Percentiles rank a stretch among this genome's conserved stretches.
phyloP scores from a whole-genome alignment of 768 basidiomycete genomes.

The Pisolithus tinctorius region DNA sequence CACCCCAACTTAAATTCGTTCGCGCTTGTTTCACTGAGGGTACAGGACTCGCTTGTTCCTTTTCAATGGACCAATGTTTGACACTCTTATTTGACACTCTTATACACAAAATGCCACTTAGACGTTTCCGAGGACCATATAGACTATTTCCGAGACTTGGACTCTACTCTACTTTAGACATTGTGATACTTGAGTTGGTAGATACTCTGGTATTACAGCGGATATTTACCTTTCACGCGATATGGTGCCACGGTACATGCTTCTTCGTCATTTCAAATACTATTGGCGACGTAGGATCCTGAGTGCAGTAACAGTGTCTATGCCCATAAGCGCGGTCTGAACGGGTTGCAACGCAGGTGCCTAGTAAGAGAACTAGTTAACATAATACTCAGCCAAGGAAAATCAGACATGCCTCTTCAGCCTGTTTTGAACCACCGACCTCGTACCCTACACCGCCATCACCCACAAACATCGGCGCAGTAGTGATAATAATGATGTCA shows the following conservation, averaged over 20 bases:
- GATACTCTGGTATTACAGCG: no score
- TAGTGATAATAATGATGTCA: slow-evolving; percentile 76
- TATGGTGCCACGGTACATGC: neutral
- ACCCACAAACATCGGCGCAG: slow-evolving; percentile 83
- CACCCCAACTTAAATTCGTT: slow-evolving; percentile 1
- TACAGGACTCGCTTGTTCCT: neutral
- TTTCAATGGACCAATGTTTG: neutral
- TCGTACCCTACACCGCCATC: slow-evolving; percentile 57
- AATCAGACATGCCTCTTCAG: slow-evolving; percentile 9
- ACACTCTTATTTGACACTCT: neutral
- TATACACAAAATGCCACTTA: neutral
- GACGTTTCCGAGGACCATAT: neutral
- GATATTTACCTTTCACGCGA: neutral
- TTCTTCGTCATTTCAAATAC: neutral
- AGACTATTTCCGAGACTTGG: neutral
- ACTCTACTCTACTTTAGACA: neutral
- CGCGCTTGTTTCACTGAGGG: neutral
- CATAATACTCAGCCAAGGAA: neutral
- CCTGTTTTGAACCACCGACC: slow-evolving; percentile 9
- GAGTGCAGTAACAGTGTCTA: slow-evolving; percentile 24
- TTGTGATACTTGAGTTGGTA: no score
- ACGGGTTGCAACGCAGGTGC: slow-evolving; percentile 22
- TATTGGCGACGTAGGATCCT: neutral
- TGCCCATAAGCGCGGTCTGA: slow-evolving; percentile 24
- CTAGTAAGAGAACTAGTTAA: neutral